A percentile compares a stretch with the other conserved stretches of the same genome.
These are phyloP conservation scores for Ceratocystis huliohia DNA, from an alignment of 2,329 filamentous ascomycete genomes.

Conservation along the genomic window DNA sequence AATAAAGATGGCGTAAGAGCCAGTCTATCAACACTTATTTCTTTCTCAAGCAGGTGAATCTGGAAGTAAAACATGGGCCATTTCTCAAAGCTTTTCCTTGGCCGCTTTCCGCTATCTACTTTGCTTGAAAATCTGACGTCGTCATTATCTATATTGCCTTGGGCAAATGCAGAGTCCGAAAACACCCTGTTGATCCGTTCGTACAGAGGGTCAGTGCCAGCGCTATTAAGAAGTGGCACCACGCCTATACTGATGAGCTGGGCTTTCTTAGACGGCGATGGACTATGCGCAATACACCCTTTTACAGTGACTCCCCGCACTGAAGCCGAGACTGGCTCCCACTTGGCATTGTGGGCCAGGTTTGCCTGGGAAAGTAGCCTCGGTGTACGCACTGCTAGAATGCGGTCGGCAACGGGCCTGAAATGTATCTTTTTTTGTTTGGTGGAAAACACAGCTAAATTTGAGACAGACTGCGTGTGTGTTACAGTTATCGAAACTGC, in stretches of 20 bases:
- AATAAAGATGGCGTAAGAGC: slow-evolving; percentile 5
- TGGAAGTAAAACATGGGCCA: slow-evolving; percentile 87
- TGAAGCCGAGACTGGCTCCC: slow-evolving; percentile 59
- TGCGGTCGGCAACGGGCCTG: slow-evolving; percentile 4
- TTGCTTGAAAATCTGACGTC: slow-evolving; percentile 28
- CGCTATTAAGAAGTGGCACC: slow-evolving; percentile 45
- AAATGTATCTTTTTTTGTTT: slow-evolving; percentile 2
- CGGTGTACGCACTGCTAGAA: slow-evolving; percentile 26
- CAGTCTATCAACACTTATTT: not conserved
- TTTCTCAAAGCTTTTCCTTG: slow-evolving; percentile 55
- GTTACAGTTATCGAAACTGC: slow-evolving; percentile 43
- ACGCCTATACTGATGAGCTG: slow-evolving; percentile 78
- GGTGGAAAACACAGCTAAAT: not conserved
- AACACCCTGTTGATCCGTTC: slow-evolving; percentile 70
- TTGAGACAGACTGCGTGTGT: not conserved
- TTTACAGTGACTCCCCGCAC: slow-evolving; percentile 48
- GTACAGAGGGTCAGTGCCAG: slow-evolving; percentile 54
- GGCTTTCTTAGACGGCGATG: slow-evolving; percentile 55
- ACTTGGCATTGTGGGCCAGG: slow-evolving; percentile 40
- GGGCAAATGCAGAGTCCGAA: slow-evolving; percentile 61
- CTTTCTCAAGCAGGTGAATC: slow-evolving; percentile 34
- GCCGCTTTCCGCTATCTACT: slow-evolving; percentile 34
- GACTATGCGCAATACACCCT: slow-evolving; percentile 58
- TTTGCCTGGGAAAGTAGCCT: slow-evolving; percentile 53
- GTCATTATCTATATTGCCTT: slow-evolving; percentile 35